phyloP scores from a whole-genome alignment of 2,329 filamentous ascomycete species.

The Reticulascus tulasneorum region DNA sequence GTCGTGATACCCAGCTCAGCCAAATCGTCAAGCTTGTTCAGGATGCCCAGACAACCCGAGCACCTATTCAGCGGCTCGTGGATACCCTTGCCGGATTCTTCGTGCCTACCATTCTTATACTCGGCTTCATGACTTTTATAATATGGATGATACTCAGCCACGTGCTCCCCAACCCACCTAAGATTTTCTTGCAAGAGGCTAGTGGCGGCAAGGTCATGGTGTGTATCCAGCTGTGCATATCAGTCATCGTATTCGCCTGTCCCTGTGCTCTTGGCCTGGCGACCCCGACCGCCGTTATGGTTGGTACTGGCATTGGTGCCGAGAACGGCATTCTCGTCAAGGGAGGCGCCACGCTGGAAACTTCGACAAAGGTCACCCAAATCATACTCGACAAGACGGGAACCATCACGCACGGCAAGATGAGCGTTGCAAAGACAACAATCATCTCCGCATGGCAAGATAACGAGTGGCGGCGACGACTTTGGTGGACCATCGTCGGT shows the following conservation, averaged over 20 bases:
- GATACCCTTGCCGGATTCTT: constrained; percentile 92
- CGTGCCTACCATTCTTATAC: constrained; percentile 79
- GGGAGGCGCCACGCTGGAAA: constrained; percentile 87
- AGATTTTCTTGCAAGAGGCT: constrained; percentile 74
- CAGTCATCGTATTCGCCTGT: constrained; percentile 96
- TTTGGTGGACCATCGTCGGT: constrained; percentile 96
- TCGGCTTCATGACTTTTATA: constrained; percentile 81
- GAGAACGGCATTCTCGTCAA: constrained; percentile 98
- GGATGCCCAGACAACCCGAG: constrained; percentile 89
- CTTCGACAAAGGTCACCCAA: constrained; percentile 82
- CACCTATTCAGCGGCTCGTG: constrained; percentile 89
- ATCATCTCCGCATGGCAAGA: constrained; percentile 66
- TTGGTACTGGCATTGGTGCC: constrained; percentile 93
- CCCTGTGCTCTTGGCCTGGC: constrained; percentile 94
- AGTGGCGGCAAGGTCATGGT: constrained; percentile 95
- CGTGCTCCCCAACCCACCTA: constrained; percentile 74
- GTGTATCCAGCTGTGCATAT: constrained; percentile 95
- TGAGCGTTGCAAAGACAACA: constrained; percentile 77
- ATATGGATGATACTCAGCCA: constrained; percentile 96
- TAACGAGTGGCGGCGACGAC: constrained; percentile 61
- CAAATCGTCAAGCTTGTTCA: constrained; percentile 99
- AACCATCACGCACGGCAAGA: constrained; percentile 89
- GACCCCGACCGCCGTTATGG: constrained; percentile 97
- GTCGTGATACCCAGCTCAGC: constrained; percentile 92
- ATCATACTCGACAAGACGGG: constrained; percentile 95